phyloP scores from a whole-genome alignment of 176 grass and related monocot species.

The Bolboschoenus planiculmis region DNA sequence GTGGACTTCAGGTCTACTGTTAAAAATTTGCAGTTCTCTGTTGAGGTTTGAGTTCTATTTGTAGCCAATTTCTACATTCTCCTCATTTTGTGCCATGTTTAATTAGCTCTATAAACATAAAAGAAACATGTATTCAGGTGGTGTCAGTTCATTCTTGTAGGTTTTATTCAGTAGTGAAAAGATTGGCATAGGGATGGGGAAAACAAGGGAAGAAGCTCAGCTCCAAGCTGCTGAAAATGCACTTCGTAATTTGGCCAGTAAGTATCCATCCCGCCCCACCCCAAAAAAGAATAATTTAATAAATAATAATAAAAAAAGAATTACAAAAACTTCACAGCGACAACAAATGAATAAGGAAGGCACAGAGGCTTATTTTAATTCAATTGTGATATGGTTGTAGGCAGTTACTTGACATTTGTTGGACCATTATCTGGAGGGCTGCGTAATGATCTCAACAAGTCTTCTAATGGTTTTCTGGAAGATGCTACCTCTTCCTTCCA shows the following conservation, averaged over 20 bases:
- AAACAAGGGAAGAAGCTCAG: slow-evolving; percentile 83
- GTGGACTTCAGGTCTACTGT: slow-evolving; percentile 73
- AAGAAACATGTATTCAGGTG: slow-evolving; percentile 3
- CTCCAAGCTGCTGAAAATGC: slow-evolving; percentile 89
- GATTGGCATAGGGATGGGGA: slow-evolving; percentile 76
- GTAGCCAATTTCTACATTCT: background rate
- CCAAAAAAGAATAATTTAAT: background rate
- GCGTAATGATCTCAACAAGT: slow-evolving; percentile 36
- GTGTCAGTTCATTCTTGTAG: slow-evolving; percentile 34
- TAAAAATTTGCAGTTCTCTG: slow-evolving; percentile 62
- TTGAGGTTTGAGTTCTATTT: slow-evolving; percentile 56
- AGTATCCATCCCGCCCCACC: slow-evolving; percentile 3
- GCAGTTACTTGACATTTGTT: slow-evolving; percentile 58
- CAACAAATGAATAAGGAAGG: background rate
- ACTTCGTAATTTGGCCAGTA: slow-evolving; percentile 73
- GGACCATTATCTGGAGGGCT: slow-evolving; percentile 34
- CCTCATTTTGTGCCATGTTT: background rate
- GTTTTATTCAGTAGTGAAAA: slow-evolving; percentile 93
- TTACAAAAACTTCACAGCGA: background rate
- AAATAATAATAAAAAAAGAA: background rate
- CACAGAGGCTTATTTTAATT: background rate
- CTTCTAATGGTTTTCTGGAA: slow-evolving; percentile 73
- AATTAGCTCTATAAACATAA: slow-evolving; percentile 20
- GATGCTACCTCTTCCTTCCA: slow-evolving; percentile 31
- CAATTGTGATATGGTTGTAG: slow-evolving; percentile 34